These are phyloP conservation scores for Casuarina cunninghamiana DNA, from an alignment of 306 rosid species.

Conservation along the genomic window DNA sequence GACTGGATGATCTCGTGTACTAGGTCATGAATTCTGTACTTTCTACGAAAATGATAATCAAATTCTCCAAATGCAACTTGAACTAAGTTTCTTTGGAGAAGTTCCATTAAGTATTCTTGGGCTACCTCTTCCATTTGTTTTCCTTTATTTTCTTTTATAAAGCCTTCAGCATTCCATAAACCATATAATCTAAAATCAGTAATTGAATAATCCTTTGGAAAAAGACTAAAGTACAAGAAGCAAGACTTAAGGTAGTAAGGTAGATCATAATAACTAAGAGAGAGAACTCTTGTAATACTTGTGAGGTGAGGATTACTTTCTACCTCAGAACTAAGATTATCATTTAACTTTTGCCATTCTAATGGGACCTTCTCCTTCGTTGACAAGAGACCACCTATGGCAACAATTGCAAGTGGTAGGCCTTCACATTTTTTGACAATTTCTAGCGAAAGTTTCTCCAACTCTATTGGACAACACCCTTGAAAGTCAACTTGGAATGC, in stretches of 20 bases:
- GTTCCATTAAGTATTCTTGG: conserved; percentile 12
- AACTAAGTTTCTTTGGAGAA: not conserved
- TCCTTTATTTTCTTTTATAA: not conserved
- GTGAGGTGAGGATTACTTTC: too few relatives aligned
- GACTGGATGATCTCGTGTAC: not conserved
- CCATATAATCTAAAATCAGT: not conserved
- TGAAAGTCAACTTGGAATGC: too few relatives aligned
- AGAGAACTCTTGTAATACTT: not conserved
- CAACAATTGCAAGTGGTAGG: too few relatives aligned
- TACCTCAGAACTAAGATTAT: too few relatives aligned
- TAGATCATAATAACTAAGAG: conserved; percentile 17
- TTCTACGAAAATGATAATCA: not conserved
- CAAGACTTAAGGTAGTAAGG: conserved; percentile 19
- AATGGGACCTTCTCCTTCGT: too few relatives aligned
- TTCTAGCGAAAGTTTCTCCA: too few relatives aligned
- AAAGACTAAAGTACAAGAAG: conserved; percentile 25
- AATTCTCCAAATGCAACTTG: not conserved
- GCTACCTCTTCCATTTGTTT: not conserved
- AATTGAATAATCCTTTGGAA: conserved; percentile 20
- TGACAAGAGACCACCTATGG: too few relatives aligned
- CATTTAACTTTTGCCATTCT: too few relatives aligned
- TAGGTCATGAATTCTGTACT: not conserved
- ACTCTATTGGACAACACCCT: too few relatives aligned
- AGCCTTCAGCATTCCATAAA: conserved; percentile 19
- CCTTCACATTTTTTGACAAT: too few relatives aligned